Evolutionary conservation across 2,329 filamentous ascomycete species (phyloP).

Genomic region (Parastagonospora avenae): DNA sequence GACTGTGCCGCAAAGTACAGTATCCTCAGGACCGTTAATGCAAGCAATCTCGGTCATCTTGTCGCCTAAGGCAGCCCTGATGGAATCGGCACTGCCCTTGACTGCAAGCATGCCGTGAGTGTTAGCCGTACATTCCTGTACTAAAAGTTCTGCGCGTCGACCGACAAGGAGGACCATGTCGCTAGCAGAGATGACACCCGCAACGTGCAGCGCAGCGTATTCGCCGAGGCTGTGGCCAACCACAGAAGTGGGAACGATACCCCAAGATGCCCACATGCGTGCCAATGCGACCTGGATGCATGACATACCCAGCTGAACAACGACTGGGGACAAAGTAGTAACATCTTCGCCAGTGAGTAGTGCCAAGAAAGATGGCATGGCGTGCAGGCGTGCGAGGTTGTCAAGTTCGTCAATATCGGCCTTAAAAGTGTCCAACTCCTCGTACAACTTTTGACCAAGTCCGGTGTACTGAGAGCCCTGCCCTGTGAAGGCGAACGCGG

Average conservation of each 20-base stretch:
- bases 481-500: conserved; percentile 59
- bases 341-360: conserved; percentile 56
- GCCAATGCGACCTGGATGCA: conserved; percentile 59
- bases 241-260: conserved; percentile 59
- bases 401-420: conserved; percentile 57
- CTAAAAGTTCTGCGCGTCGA: conserved; percentile 67
- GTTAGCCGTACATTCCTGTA: conserved; percentile 66
- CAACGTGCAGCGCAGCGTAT: conserved; percentile 73
- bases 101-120: conserved; percentile 72
- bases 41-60: conserved; percentile 67
- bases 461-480: conserved; percentile 60
- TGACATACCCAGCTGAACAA: conserved; percentile 59
- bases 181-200: conserved; percentile 71
- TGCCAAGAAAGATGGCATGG: conserved; percentile 56
- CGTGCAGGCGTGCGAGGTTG: conserved; percentile 53
- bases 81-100: conserved; percentile 57
- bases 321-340: conserved; percentile 56
- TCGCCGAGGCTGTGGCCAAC: conserved; percentile 70
- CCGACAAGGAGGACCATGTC: conserved; percentile 77
- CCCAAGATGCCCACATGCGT: conserved; percentile 60
- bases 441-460: conserved; percentile 56
- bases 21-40: conserved; percentile 76
- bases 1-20: conserved; percentile 70
- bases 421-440: conserved; percentile 55
- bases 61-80: conserved; percentile 58